Percentiles rank a stretch among this genome's conserved stretches.
These are phyloP conservation scores for Mucor lusitanicus DNA, from an alignment of 371 early-diverging fungal species.

Conservation along the genomic window DNA sequence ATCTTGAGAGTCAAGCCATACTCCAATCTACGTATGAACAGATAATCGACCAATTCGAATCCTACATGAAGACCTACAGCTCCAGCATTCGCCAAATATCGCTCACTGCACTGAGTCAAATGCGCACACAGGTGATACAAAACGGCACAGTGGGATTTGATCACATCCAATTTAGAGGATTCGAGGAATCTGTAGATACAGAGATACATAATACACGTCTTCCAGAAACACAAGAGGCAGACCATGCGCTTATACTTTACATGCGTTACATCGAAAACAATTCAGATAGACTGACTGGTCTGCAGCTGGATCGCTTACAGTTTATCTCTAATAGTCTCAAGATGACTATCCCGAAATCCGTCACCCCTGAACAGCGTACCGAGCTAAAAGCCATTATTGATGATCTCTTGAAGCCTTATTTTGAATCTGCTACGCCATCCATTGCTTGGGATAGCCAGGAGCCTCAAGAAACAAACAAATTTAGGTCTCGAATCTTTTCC, in stretches of 20 bases:
- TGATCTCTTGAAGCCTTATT: background rate
- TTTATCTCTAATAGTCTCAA: background rate
- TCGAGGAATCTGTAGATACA: background rate
- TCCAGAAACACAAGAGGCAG: background rate
- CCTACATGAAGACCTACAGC: background rate
- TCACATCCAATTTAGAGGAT: background rate
- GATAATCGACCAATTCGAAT: background rate
- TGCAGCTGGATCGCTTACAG: background rate
- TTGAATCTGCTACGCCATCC: background rate
- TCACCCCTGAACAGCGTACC: background rate
- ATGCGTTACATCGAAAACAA: background rate
- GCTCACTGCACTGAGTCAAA: background rate
- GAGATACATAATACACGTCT: background rate
- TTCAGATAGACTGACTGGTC: background rate
- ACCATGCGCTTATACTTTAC: background rate
- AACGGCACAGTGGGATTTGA: background rate
- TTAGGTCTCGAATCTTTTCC: background rate
- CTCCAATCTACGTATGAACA: background rate
- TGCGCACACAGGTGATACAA: background rate
- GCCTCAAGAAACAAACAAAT: background rate
- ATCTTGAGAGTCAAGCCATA: background rate
- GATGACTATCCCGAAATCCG: background rate
- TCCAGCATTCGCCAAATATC: background rate
- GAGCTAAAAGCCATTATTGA: conserved; percentile 3
- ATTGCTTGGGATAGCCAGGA: background rate